Evolutionary conservation across 768 basidiomycete genomes (phyloP).

Genomic region (Podaxis pistillaris): DNA sequence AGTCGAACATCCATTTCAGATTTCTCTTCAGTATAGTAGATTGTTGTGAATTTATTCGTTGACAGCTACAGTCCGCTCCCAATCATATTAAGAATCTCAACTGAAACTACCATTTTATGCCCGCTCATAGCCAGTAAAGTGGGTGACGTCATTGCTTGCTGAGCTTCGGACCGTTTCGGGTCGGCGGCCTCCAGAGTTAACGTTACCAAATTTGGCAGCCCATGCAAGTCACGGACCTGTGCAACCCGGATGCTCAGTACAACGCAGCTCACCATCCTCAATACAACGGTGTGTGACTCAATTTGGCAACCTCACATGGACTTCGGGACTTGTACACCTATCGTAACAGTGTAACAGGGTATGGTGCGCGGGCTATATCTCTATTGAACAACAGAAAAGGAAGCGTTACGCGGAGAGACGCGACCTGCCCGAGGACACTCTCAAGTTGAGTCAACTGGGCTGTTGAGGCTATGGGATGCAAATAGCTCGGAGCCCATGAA

Average conservation of each 20-base stretch:
- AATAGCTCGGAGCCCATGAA: neutral
- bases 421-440: neutral
- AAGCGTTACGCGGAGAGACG: neutral
- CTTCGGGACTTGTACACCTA: neutral
- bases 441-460: neutral
- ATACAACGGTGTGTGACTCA: neutral
- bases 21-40: too few species aligned
- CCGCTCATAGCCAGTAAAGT: too few species aligned
- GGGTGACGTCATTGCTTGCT: too few species aligned
- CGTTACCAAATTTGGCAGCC: neutral
- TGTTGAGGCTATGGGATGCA: neutral
- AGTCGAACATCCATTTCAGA: too few species aligned
- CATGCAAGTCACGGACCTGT: neutral
- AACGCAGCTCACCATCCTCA: neutral
- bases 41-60: too few species aligned
- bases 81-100: neutral
- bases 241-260: neutral
- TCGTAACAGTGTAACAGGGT: neutral
- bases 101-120: too few species aligned
- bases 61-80: neutral
- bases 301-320: neutral
- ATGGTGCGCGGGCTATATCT: neutral
- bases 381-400: neutral
- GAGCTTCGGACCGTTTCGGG: too few species aligned
- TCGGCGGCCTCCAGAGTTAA: neutral